Evolutionary conservation across 2,329 filamentous ascomycete species (phyloP), one percentile per base, ranked within the genome.

Genomic region (Neofusicoccum laricinum): DNA sequence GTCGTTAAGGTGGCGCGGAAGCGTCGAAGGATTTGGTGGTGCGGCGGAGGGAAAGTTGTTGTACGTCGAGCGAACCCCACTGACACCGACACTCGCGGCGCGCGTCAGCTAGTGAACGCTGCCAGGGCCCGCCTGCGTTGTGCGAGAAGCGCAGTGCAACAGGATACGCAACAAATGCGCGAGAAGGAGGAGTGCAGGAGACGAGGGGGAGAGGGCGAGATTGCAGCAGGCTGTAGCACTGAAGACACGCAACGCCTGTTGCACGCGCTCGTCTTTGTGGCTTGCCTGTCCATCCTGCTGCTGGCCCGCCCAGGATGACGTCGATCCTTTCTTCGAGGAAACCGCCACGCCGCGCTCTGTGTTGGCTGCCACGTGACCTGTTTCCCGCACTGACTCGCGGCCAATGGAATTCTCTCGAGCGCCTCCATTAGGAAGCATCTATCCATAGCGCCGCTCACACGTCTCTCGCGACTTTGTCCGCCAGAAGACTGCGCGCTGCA

Each of bases 1-100:
- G 53, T 64, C 62, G 62, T 64, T 19, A 51, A 38, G 51, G 62
- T 64, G 62, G 51, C 53, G 43, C 55, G 45, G 45, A 49, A 48
- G 46, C 41, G 57, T 58, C 38, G 53, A 43, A 45, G 53, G 53
- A 58, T 58, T 30, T 30, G 53, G 53, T 58, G 53, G 53, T 58
- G 53, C 38, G 53, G 51, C 53, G 53, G 21, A 55, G 36, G 53
- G 53, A 58, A 58, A 45, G 53, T 58, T 58, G 53, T 58, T 43
- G 53, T 58, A 19, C 17, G 25, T 30, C 11, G 15, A 41, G 43
- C 17, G 38, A 21, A 58, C 53, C 53, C 53, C 53, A 58, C 53
- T 45, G 53, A 58, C 53, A 58, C 53, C 53, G 53, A 58, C 53
- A 40, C 50, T 40, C 19, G 51, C 51, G 51, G 51, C 51, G 51